Evolutionary conservation across 2,329 filamentous ascomycete species (phyloP).

Genomic region (Helicocarpus griseus): DNA sequence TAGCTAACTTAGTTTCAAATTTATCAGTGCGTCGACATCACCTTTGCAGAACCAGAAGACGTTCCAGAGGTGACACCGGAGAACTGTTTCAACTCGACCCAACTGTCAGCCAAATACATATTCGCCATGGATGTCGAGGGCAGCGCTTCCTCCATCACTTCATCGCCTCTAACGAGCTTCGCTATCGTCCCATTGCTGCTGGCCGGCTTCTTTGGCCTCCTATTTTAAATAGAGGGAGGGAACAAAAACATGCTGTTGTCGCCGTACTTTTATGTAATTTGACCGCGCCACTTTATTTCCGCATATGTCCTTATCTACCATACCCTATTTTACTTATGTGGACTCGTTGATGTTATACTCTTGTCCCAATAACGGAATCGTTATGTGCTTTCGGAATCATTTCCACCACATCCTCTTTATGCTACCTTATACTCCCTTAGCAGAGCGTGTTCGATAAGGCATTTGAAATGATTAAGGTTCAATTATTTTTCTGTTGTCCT

Average conservation of each 20-base stretch:
- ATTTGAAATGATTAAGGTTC: background rate
- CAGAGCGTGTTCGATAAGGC: background rate
- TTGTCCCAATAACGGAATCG: background rate
- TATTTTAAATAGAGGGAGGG: background rate
- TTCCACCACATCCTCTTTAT: background rate
- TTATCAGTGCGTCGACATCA: conserved; percentile 85
- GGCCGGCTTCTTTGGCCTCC: conserved; percentile 13
- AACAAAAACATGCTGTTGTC: background rate
- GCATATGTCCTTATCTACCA: background rate
- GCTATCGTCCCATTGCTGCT: conserved; percentile 20
- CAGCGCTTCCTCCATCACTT: conserved; percentile 7
- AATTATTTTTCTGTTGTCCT: background rate
- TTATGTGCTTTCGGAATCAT: background rate
- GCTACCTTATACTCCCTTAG: background rate
- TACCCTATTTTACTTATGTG: no score
- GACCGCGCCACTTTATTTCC: background rate
- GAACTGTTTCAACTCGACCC: conserved; percentile 79
- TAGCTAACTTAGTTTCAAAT: background rate
- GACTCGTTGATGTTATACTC: no score
- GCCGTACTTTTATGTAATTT: background rate
- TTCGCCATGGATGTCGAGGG: conserved; percentile 10
- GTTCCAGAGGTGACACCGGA: conserved; percentile 63
- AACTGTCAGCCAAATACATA: conserved; percentile 4
- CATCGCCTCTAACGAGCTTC: conserved; percentile 11
- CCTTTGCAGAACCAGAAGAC: conserved; percentile 70